phyloP scores from a whole-genome alignment of 768 basidiomycete species.

The Mrakia blollopis region DNA sequence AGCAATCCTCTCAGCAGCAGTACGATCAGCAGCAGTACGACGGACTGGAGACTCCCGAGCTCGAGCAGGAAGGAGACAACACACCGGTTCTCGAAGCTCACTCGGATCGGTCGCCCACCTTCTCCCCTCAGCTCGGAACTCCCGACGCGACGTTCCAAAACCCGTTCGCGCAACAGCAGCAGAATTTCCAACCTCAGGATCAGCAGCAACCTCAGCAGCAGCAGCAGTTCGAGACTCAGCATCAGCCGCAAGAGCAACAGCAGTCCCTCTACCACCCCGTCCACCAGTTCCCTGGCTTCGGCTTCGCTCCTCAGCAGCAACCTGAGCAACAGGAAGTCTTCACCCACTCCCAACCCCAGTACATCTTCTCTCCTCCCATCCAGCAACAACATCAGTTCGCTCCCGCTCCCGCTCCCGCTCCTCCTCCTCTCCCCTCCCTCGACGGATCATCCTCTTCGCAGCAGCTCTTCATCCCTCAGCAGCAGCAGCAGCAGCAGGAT shows the following conservation, averaged over 20 bases:
- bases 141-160: constrained; percentile 16
- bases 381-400: constrained; percentile 3
- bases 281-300: background rate
- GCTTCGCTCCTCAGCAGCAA: background rate
- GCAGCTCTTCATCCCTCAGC: too few species aligned
- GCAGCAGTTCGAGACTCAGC: constrained; percentile 3
- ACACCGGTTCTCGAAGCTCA: constrained; percentile 21
- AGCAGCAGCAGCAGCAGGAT: background rate
- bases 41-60: background rate
- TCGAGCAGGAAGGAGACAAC: constrained; percentile 2
- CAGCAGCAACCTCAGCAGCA: too few species aligned
- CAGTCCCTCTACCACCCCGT: background rate
- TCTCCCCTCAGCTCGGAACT: constrained; percentile 26
- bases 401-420: background rate
- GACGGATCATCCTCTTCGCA: too few species aligned
- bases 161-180: background rate
- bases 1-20: background rate
- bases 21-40: background rate
- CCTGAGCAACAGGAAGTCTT: too few species aligned
- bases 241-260: background rate
- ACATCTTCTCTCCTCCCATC: constrained; percentile 1
- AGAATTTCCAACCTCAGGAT: background rate
- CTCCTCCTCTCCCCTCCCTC: background rate
- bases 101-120: constrained; percentile 26
- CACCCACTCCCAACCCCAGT: background rate